phyloP scores from a whole-genome alignment of 1,284 basidiomycete species.

The Mycosarcoma mackinlayi region DNA sequence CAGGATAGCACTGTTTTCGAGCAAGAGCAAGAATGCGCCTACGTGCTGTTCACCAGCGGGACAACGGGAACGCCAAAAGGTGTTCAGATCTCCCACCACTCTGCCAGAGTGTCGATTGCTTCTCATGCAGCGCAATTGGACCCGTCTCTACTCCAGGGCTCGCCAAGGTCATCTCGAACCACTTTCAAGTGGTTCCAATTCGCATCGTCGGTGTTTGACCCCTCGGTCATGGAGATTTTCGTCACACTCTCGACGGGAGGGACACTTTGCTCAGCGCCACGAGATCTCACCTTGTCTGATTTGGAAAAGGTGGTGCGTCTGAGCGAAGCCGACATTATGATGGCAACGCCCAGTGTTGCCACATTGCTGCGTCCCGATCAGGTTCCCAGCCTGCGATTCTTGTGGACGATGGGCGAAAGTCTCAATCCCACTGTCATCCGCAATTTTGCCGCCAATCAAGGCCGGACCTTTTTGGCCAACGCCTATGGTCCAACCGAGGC shows the following conservation, averaged over 20 bases:
- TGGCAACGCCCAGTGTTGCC: constrained; percentile 36
- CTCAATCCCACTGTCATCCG: constrained; percentile 20
- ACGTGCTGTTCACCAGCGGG: constrained; percentile 9
- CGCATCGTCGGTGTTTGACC: constrained; percentile 37
- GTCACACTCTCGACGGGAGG: constrained; percentile 19
- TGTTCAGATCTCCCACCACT: constrained; percentile 20
- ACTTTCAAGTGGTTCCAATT: constrained; percentile 36
- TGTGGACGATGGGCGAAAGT: constrained; percentile 41
- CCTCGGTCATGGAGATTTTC: constrained; percentile 37
- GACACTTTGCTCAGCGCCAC: constrained; percentile 24
- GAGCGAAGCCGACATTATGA: constrained; percentile 31
- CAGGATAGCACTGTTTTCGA: not conserved
- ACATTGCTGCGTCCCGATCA: constrained; percentile 12
- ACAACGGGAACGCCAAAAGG: constrained; percentile 22
- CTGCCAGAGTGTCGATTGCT: constrained; percentile 16
- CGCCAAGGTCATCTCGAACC: not conserved
- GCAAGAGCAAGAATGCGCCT: constrained; percentile 17
- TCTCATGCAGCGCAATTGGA: constrained; percentile 13
- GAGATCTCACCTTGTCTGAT: constrained; percentile 23
- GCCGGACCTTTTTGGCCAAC: constrained; percentile 14
- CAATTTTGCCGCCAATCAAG: constrained; percentile 10
- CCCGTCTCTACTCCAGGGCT: constrained; percentile 4
- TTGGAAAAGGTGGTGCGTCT: constrained; percentile 16
- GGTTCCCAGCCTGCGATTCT: constrained; percentile 12
- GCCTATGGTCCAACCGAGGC: constrained; percentile 37